Evolutionary conservation across 805 yeast species (phyloP).

Genomic region (Candida vartiovaarae): DNA sequence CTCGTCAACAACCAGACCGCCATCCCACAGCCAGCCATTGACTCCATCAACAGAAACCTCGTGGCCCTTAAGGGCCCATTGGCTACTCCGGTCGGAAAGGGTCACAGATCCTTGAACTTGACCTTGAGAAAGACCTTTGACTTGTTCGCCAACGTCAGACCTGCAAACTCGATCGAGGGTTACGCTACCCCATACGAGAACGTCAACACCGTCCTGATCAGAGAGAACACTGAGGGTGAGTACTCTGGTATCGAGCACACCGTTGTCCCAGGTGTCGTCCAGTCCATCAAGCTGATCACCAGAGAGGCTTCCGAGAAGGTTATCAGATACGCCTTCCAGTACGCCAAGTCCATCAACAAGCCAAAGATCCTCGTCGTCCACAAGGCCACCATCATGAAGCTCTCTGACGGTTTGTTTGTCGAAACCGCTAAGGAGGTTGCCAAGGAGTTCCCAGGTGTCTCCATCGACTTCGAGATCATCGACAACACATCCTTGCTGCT

Average conservation of each 20-base stretch:
- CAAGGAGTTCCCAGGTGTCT: conserved; percentile 86
- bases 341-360: conserved; percentile 83
- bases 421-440: conserved; percentile 85
- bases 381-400: conserved; percentile 97
- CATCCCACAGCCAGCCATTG: conserved; percentile 86
- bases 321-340: conserved; percentile 94
- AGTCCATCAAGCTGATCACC: conserved; percentile 95
- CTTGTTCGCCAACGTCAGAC: conserved; percentile 95
- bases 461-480: conserved; percentile 77
- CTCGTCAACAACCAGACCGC: conserved; percentile 90
- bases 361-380: conserved; percentile 91
- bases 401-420: conserved; percentile 95
- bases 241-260: conserved; percentile 99
- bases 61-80: conserved; percentile 97
- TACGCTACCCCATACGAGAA: conserved; percentile 74
- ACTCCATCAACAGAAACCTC: conserved; percentile 84
- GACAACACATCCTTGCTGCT: conserved; percentile 92
- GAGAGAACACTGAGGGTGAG: conserved; percentile 99
- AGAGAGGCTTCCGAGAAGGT: conserved; percentile 95
- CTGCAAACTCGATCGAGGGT: conserved; percentile 90
- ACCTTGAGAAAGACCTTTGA: conserved; percentile 96
- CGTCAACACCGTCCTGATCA: conserved; percentile 91
- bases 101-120: conserved; percentile 95
- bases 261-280: conserved; percentile 97
- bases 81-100: conserved; percentile 98